These are phyloP conservation scores for Vinca major DNA, from an alignment of 305 asterid species.

Conservation along the genomic window DNA sequence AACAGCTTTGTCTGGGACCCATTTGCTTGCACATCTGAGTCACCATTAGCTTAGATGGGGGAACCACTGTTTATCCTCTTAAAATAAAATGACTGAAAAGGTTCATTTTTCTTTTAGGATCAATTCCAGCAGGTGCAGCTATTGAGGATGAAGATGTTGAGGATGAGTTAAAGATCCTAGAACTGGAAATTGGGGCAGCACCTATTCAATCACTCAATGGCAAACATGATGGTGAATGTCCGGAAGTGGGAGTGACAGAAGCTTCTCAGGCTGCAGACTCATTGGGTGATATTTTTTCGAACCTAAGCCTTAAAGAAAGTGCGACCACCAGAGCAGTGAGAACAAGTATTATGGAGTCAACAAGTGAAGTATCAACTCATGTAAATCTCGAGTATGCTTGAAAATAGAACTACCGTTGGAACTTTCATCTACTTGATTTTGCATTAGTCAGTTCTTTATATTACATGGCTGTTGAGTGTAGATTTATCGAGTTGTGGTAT, in stretches of 20 bases:
- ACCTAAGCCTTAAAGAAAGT: constrained; percentile 35
- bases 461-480: not conserved
- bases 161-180: constrained; percentile 52
- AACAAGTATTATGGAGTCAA: constrained; percentile 12
- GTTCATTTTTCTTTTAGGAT: constrained; percentile 25
- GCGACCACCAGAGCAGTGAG: constrained; percentile 18
- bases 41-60: not conserved
- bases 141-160: constrained; percentile 58
- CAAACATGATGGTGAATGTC: constrained; percentile 8
- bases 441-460: not conserved
- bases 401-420: not conserved
- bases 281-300: constrained; percentile 42
- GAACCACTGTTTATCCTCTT: not conserved
- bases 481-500: not conserved
- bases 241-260: constrained; percentile 16
- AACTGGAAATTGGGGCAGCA: constrained; percentile 35
- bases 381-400: constrained; percentile 38
- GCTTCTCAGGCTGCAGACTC: constrained; percentile 31
- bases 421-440: not conserved
- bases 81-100: not conserved
- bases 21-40: not conserved
- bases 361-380: constrained; percentile 15
- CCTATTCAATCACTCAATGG: constrained; percentile 15
- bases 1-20: not conserved
- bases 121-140: constrained; percentile 28